These are phyloP conservation scores for Aspergillus diversus DNA, from an alignment of 495 filamentous ascomycete genomes.

Conservation along the genomic window DNA sequence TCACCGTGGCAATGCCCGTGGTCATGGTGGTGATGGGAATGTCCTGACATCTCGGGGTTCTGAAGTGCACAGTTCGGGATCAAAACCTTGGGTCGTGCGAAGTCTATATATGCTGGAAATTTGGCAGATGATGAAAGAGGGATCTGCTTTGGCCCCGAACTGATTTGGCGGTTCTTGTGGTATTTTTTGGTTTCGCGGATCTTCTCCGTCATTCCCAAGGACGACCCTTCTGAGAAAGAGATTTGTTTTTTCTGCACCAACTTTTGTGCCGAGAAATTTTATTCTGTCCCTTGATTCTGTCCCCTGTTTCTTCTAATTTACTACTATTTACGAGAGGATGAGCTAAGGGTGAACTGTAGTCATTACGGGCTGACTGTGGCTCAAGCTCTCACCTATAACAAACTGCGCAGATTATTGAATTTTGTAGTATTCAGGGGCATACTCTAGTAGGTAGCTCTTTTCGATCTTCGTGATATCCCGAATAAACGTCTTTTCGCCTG, in stretches of 20 bases:
- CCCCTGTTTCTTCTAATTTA: neutral
- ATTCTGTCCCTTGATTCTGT: neutral
- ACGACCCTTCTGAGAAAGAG: neutral
- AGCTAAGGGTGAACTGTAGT: too few species aligned
- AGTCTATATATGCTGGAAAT: neutral
- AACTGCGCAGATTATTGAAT: constrained; percentile 37
- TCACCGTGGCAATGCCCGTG: constrained; percentile 50
- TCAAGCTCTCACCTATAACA: too few species aligned
- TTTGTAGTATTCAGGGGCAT: constrained; percentile 83
- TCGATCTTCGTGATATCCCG: constrained; percentile 91
- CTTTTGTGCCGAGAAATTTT: neutral
- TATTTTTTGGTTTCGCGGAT: too few species aligned
- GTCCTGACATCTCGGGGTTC: constrained; percentile 39
- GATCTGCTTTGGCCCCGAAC: neutral
- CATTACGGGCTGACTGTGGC: too few species aligned
- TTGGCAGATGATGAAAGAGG: neutral
- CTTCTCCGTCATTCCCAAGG: too few species aligned
- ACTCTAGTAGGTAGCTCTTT: constrained; percentile 87
- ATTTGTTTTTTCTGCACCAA: neutral
- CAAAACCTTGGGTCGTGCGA: neutral
- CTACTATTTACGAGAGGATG: neutral
- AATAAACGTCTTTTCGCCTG: constrained; percentile 86
- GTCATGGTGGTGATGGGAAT: constrained; percentile 48
- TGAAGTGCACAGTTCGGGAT: neutral
- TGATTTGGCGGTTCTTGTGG: neutral